Base-by-base conservation (phyloP, 768 basidiomycete species). In the Leccinum subtestaceum region DNA sequence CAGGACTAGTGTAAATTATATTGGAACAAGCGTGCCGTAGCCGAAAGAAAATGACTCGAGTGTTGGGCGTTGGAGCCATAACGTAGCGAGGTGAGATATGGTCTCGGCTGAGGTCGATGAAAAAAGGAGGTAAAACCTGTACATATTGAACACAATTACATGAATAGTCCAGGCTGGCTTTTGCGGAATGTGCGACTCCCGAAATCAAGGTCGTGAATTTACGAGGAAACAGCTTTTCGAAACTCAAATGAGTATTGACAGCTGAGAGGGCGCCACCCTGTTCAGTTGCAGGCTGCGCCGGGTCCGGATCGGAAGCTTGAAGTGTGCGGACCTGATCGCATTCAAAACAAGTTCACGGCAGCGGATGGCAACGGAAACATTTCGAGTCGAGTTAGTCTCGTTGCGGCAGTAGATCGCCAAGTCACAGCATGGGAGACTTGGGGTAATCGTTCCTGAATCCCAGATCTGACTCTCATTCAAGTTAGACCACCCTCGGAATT, bases 381-480 rank as follows among this genome's bases (percentile, higher is more conserved):
- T 61, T 47, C 15, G 15, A 15, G 38, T 15, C n/a, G 43, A 29
- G 27, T 43, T 40, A 5, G 27, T 17, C 29, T 50, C 29, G 43
- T 40, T 45, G 63, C 65, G 65, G 66, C 58, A 23, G 58, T 58
- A 67, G 57, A 68, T 66, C 67, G 66, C 34, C 49, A 19, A 48
- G 43, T 25, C 12, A 34, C 11, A 3, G 40, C 40, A 36, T 25
- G 38, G 31, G 51, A 32, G 32, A 31, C 53, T 15, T 5, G 43
- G 23, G 27, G 7, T 21, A 43, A 54, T 36, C 15, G 60, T 65
- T 38, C 60, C 66, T 68, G 51, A 21, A 53, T 57, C 50, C 57
- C 2, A 58, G 62, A 65, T 65, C 60, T 51, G 13, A 47, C 43
- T 52, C 29, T 52, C 52, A 60, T 23, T 17, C 49, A 43, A 45